Conservation (phyloP, 768 basidiomycete species). For the Agrocybe pediades region DNA sequence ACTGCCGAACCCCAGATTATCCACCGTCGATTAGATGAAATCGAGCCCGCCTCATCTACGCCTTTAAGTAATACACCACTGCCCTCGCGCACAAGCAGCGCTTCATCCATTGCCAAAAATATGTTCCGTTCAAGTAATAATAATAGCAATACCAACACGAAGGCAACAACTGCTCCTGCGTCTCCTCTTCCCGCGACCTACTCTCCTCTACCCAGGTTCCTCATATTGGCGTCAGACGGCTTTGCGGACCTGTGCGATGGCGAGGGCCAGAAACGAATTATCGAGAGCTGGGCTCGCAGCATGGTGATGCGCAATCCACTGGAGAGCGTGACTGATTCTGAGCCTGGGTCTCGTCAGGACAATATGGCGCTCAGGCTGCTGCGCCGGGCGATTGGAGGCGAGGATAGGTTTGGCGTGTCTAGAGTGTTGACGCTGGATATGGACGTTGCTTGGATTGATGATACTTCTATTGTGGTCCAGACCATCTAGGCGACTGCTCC, state of each 20-base stretch:
- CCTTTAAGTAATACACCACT: conserved; percentile 3
- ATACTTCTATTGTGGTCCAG: conserved; percentile 67
- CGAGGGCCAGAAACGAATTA: conserved; percentile 44
- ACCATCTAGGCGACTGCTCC: conserved; percentile 36
- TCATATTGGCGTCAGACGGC: conserved; percentile 68
- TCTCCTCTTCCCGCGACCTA: conserved; percentile 6
- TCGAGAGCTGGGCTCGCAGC: conserved; percentile 53
- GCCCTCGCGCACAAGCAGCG: conserved; percentile 10
- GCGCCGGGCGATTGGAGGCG: conserved; percentile 58
- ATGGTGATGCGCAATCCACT: conserved; percentile 34
- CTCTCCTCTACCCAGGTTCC: conserved; percentile 42
- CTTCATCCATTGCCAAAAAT: conserved; percentile 9
- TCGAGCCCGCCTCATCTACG: conserved; percentile 5
- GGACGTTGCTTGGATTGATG: conserved; percentile 69
- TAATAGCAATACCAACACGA: neutral
- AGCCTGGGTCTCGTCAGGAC: conserved; percentile 23
- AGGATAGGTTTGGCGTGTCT: conserved; percentile 53
- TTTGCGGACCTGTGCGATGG: conserved; percentile 61
- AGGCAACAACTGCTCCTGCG: neutral
- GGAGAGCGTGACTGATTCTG: conserved; percentile 22
- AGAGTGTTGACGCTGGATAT: conserved; percentile 63
- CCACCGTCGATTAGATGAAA: conserved; percentile 48
- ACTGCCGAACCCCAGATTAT: conserved; percentile 64
- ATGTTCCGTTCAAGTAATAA: conserved; percentile 13
- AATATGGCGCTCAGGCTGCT: conserved; percentile 64